Percentiles rank a stretch among this genome's conserved stretches.
Conservation (phyloP, 169 alveolate species). For the Eimeria maxima region DNA sequence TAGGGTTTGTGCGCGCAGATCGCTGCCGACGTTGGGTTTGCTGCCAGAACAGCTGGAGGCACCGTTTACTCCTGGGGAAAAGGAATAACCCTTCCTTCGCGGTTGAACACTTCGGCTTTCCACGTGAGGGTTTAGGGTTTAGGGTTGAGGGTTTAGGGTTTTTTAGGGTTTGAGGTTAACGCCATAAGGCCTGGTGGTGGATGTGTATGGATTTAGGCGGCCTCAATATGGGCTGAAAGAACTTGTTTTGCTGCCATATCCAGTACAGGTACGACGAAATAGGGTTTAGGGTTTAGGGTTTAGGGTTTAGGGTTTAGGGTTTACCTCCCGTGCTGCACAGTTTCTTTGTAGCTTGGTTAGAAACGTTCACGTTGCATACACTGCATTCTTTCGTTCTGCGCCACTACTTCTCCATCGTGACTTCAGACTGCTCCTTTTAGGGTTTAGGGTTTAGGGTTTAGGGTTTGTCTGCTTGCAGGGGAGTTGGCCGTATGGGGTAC, state of each 20-base stretch:
- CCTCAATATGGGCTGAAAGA: conserved; percentile 25
- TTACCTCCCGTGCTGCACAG: not conserved
- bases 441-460: conserved; percentile 3
- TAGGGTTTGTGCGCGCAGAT: not conserved
- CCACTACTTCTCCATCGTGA: not conserved
- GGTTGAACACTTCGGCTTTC: not conserved
- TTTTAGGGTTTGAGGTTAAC: conserved; percentile 7
- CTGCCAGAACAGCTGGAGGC: conserved; percentile 11
- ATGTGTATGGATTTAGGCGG: not conserved
- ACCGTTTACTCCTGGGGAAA: conserved; percentile 20
- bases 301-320: conserved; percentile 32
- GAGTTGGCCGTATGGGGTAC: conserved; percentile 35
- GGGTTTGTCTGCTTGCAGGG: conserved; percentile 19
- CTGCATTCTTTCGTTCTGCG: not conserved
- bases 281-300: not conserved
- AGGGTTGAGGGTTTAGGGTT: not conserved
- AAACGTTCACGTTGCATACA: too few species aligned
- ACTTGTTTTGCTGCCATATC: conserved; percentile 25
- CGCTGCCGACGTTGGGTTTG: not conserved
- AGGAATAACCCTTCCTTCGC: not conserved
- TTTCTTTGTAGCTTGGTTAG: conserved; percentile 4
- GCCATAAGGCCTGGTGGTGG: not conserved
- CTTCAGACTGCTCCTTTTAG: too few species aligned
- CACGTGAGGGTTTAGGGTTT: conserved; percentile 25
- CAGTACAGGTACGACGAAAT: not conserved